Conservation (phyloP, 495 filamentous ascomycete genomes). For the Aspergillus haitiensis region DNA sequence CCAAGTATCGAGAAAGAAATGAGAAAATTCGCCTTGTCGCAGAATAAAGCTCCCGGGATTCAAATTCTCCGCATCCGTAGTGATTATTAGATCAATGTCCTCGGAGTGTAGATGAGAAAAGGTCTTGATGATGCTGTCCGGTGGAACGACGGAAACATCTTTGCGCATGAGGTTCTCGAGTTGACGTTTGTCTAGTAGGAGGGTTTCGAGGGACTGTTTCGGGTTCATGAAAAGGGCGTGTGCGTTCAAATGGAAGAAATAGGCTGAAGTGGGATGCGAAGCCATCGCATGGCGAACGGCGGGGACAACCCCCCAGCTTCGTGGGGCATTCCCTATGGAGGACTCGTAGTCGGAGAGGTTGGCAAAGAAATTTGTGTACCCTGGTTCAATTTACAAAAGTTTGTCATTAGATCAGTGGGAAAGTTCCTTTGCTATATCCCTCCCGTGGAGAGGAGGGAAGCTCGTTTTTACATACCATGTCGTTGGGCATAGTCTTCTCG, state of each 20-base stretch:
- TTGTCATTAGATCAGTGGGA: neutral
- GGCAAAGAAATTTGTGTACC: slow-evolving; percentile 84
- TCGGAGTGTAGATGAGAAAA: slow-evolving; percentile 75
- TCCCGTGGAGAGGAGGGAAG: neutral
- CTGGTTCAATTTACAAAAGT: slow-evolving; percentile 27
- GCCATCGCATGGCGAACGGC: slow-evolving; percentile 91
- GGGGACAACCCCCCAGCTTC: slow-evolving; percentile 76
- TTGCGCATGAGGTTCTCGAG: slow-evolving; percentile 82
- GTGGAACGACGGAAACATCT: slow-evolving; percentile 84
- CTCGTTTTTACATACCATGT: slow-evolving; percentile 65
- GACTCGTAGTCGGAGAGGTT: slow-evolving; percentile 68
- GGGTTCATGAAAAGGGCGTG: slow-evolving; percentile 92
- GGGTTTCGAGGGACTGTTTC: slow-evolving; percentile 61
- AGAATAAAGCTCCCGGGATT: slow-evolving; percentile 76
- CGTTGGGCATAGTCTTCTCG: slow-evolving; percentile 79
- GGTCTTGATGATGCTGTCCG: slow-evolving; percentile 95
- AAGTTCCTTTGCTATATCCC: neutral
- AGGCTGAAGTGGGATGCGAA: slow-evolving; percentile 66
- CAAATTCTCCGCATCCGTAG: slow-evolving; percentile 83
- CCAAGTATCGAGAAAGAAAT: slow-evolving; percentile 93
- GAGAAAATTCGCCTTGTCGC: slow-evolving; percentile 81
- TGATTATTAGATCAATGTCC: slow-evolving; percentile 78
- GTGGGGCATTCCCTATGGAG: slow-evolving; percentile 60
- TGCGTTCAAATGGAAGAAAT: slow-evolving; percentile 82
- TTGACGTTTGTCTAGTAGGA: slow-evolving; percentile 63